phyloP scores from a whole-genome alignment of 371 early-diverging fungal species.

The Phascolomyces articulosus region DNA sequence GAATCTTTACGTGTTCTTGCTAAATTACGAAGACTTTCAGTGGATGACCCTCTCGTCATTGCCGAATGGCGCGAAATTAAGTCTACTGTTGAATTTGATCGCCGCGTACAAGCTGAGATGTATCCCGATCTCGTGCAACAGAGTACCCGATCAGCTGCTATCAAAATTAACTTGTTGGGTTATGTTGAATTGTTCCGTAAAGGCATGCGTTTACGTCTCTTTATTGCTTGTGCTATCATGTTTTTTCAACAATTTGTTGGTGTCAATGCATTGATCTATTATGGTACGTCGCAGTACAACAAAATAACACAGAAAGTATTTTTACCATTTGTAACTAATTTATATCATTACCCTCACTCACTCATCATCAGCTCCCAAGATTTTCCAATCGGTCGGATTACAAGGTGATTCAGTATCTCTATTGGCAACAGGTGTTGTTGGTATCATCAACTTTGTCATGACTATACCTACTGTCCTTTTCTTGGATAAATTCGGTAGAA shows the following conservation, averaged over 20 bases:
- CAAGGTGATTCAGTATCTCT: slow-evolving; percentile 53
- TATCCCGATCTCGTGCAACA: slow-evolving; percentile 34
- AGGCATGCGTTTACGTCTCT: slow-evolving; percentile 63
- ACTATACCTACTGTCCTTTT: slow-evolving; percentile 66
- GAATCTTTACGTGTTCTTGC: slow-evolving; percentile 76
- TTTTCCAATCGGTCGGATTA: slow-evolving; percentile 71
- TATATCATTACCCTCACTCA: too few relatives aligned
- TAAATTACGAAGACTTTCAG: slow-evolving; percentile 67
- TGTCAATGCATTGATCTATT: slow-evolving; percentile 77
- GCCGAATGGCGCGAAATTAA: slow-evolving; percentile 81
- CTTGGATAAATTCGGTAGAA: slow-evolving; percentile 70
- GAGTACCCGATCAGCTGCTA: slow-evolving; percentile 16
- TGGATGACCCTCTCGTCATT: slow-evolving; percentile 55
- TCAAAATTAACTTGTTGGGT: slow-evolving; percentile 51
- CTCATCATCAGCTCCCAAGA: slow-evolving; percentile 71
- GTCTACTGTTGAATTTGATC: slow-evolving; percentile 70
- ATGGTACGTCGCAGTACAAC: too few relatives aligned
- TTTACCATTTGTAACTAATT: too few relatives aligned
- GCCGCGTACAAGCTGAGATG: slow-evolving; percentile 43
- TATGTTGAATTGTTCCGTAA: slow-evolving; percentile 72
- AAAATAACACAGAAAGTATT: too few relatives aligned
- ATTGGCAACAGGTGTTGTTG: slow-evolving; percentile 72
- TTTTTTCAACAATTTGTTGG: slow-evolving; percentile 77
- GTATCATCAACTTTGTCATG: slow-evolving; percentile 67
- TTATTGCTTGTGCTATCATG: slow-evolving; percentile 70